Evolutionary conservation across 129 eudicot species (phyloP), one percentile per base, ranked within the genome.

Genomic region (Tagetes erecta): DNA sequence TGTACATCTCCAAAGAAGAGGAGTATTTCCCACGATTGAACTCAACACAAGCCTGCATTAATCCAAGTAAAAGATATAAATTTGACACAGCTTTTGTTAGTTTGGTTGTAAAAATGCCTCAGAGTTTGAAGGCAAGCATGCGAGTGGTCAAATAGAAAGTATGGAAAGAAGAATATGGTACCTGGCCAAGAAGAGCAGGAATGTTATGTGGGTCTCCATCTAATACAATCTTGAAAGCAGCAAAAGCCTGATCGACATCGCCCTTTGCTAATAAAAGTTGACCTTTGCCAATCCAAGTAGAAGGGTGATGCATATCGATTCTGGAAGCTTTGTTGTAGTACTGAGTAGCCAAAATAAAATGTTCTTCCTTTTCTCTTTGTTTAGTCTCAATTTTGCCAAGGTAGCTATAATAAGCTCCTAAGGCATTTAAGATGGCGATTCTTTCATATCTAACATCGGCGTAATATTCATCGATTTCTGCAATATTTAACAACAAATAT

Each of bases 221-320:
- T 66, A 91, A 70, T 76, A 95, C 96, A 80, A 95, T 95, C 83
- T 88, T 91, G 79, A 95, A 95, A 64, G 97, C 90, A 68, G 88
- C 74, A 77, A 83, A 91, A 74, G 99, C 99, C 70, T 91, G 97
- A 33, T 95, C 99, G 49, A 85, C 83, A 36, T 95, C 99, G 71
- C 99, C 99, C 86, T 91, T 95, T 68, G 94, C 96, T 74, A 95
- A 92, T 80, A 95, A 83, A 84, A 95, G 99, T 78, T 95, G 99
- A 68, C 99, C 99, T 91, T 95, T 95, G 62, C 99, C 99, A 80
- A 95, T 90, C 99, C 99, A 95, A 20, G 99, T 95, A 80, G 99
- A 95, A 70, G 97, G 88, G 67, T 95, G 96, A 14, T 88, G 97
- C 96, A 88, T 87, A 83, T 95, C 99, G 77, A 95, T 91, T 81